Conservation (phyloP, 352 stramenopile genomes). For the Sclerospora graminicola region DNA sequence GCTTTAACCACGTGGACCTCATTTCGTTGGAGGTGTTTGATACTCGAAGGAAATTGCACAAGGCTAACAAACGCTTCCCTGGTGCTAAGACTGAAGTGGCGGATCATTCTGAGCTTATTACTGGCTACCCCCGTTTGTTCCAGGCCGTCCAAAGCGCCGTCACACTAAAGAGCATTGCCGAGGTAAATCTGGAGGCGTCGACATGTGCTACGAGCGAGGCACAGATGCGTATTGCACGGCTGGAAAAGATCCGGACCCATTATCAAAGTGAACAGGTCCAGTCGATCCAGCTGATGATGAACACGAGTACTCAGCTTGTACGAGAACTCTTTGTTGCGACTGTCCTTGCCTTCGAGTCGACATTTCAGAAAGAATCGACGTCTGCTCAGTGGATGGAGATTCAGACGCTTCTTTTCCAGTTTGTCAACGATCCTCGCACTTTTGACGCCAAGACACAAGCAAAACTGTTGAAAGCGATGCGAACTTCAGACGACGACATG, state of each 20-base stretch:
- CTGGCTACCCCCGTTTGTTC: conserved; percentile 45
- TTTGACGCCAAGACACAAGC: conserved; percentile 12
- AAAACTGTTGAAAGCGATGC: conserved; percentile 22
- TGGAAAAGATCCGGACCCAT: conserved; percentile 43
- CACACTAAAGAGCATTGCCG: conserved; percentile 42
- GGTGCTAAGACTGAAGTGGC: conserved; percentile 22
- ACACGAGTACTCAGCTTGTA: conserved; percentile 19
- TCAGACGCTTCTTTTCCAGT: conserved; percentile 13
- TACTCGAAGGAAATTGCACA: conserved; percentile 47
- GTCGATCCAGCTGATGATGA: conserved; percentile 9
- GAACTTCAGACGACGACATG: conserved; percentile 24
- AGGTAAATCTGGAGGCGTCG: conserved; percentile 52
- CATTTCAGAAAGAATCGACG: conserved; percentile 16
- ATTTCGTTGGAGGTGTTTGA: conserved; percentile 69
- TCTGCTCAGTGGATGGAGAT: conserved; percentile 19
- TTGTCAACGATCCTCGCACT: conserved; percentile 5
- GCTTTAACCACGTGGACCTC: conserved; percentile 65
- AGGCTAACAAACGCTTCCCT: conserved; percentile 15
- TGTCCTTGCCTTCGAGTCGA: conserved; percentile 43
- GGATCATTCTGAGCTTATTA: conserved; percentile 32
- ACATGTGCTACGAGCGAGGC: conserved; percentile 44
- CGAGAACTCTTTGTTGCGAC: conserved; percentile 40
- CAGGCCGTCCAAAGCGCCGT: conserved; percentile 44
- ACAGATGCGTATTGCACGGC: conserved; percentile 30
- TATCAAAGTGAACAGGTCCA: conserved; percentile 20